Evolutionary conservation across 2,329 filamentous ascomycete species (phyloP), one percentile per base, ranked within the genome.

Genomic region (Fusarium subtropicale): DNA sequence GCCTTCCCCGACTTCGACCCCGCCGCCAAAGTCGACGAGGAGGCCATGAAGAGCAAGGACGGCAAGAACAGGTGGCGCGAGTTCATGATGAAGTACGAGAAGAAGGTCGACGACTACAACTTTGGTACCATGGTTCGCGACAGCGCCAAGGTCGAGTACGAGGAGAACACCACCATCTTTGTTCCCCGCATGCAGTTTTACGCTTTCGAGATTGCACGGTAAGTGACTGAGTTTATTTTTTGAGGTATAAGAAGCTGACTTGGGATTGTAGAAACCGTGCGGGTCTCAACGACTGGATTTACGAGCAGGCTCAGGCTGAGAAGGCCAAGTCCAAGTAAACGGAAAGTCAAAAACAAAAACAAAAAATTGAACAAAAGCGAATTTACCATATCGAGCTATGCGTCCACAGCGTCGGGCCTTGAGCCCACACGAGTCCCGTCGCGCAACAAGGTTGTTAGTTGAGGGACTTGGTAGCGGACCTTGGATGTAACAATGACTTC

Each of bases 251-350:
- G 9, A 30, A 2, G 56, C 63, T 74, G 33, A 74, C 46, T 3
- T 12, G 9, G 92, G 1, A 7, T 8, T 91, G 2, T 71, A 89
- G 93, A 86, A 99, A 99, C 82, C 91, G 91, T 64, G 87, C 88
- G 56, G 95, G 95, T 30, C 82, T 98, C 61, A 99, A 99, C 77
- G 96, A 99, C 81, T 99, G 96, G 96, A 89, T 99, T 68, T 96
- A 95, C 80, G 94, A 98, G 82, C 87, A 92, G 79, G 88, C 90
- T 2, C 89, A 95, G 75, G 85, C 86, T 58, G 83, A 87, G 72
- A 87, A 86, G 79, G 58, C 70, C 42, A 71, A 72, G 57, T 67
- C 69, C 56, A 75, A 74, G 64, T 74, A 74, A 74, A 51, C 18
- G n/a, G 10, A 51, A 52, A 39, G 2, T 41, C 6, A 5, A 8